Base-by-base conservation (phyloP, 139 green algal genomes). In the Nannochloris sp. region DNA sequence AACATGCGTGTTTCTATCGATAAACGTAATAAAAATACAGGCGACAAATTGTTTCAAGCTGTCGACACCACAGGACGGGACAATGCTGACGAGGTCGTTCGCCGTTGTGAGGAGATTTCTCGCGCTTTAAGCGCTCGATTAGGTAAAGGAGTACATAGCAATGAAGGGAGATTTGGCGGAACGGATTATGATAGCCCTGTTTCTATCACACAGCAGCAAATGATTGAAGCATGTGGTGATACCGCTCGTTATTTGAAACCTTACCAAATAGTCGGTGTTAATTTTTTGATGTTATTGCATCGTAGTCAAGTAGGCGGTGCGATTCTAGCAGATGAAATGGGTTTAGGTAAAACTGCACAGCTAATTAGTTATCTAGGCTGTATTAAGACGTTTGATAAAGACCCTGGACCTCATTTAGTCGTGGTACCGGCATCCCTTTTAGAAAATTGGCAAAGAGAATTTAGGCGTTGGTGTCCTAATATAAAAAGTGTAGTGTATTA, bases 181-280 rank as follows among this genome's bases (percentile, higher is more conserved):
- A 68, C 47, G 48, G 57, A 72, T 30, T 58, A 61, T 48, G 42
- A 48, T 31, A 34, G 53, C 30, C 39, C 65, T 61, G n/a, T n/a
- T n/a, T 31, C 68, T 38, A 61, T 85, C 32, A 72, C 62, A 51
- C 61, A 74, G 48, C 68, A 72, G 12, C 51, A 77, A n/a, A 51
- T 89, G 46, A 62, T 69, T 2, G 59, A 71, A 36, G 81, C 83
- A 24, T 90, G 79, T 25, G 77, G 75, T 6, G 71, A 81, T 34
- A 68, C 79, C 10, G 74, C 75, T 2, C 60, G 38, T 3, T 71
- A 68, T 27, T 72, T 97, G 19, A 97, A 97, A 67, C 80, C 81
- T 7, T 97, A 97, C 80, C 88, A 96, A 82, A 58, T 96, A 29
- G 84, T 97, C 3, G 90, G 91, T 42, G 83, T 97, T 54, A 97